A percentile compares a stretch with the other conserved stretches of the same genome.
These are phyloP conservation scores for Symbiodinium pilosum DNA, from an alignment of 73 alveolate genomes.

Conservation along the genomic window DNA sequence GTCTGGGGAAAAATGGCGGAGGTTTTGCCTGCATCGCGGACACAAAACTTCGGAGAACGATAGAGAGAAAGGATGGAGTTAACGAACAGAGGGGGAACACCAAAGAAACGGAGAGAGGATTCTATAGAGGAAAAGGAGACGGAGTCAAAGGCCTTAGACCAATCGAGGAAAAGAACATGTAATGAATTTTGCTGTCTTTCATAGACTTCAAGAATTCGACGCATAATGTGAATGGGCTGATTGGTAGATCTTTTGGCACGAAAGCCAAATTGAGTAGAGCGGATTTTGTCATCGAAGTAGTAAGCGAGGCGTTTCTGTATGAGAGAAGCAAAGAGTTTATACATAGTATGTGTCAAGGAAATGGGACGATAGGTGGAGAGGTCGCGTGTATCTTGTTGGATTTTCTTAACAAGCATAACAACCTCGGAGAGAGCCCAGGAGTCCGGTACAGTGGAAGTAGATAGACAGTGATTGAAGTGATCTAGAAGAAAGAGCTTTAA, in stretches of 20 bases:
- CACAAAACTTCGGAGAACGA: background rate
- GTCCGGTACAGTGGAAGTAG: no score
- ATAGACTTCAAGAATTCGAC: background rate
- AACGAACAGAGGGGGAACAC: no score
- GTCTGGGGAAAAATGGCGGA: background rate
- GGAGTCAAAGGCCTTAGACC: background rate
- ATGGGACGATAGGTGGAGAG: background rate
- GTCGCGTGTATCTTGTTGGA: background rate
- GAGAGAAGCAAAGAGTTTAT: background rate
- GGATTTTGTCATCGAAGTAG: background rate
- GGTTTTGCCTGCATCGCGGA: background rate
- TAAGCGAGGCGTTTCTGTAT: background rate
- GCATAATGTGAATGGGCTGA: background rate
- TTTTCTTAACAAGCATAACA: no score
- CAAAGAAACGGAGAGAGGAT: background rate
- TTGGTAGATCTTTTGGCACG: background rate
- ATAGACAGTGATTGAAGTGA: background rate
- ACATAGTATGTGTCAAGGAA: background rate
- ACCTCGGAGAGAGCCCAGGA: no score
- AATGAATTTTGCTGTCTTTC: no score
- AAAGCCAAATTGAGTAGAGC: background rate
- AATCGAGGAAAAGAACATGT: no score
- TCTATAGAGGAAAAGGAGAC: background rate
- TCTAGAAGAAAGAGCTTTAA: background rate
- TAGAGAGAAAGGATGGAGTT: background rate